Conservation (phyloP, 1,284 basidiomycete genomes). For the Athelia sp. region DNA sequence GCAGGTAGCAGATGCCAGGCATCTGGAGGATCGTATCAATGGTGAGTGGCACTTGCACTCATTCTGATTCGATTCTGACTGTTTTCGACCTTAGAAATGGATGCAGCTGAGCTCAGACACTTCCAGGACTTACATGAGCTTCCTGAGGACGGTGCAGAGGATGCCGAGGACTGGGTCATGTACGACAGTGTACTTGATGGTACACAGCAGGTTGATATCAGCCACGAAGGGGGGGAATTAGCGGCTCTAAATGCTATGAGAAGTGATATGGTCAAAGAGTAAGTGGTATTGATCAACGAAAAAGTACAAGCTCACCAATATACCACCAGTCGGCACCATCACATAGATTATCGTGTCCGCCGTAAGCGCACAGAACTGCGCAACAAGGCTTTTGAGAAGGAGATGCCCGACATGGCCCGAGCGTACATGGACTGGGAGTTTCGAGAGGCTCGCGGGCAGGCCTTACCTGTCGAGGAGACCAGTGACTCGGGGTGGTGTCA, state of each 20-base stretch:
- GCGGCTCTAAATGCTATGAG: background rate
- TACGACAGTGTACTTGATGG: constrained; percentile 3
- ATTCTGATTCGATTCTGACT: too few species aligned
- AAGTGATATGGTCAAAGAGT: background rate
- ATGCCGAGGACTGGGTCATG: background rate
- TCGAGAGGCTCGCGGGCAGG: background rate
- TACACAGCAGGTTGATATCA: background rate
- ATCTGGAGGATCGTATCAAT: too few species aligned
- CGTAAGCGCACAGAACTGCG: constrained; percentile 1
- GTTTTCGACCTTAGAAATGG: too few species aligned
- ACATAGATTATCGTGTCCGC: background rate
- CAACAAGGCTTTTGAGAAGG: background rate
- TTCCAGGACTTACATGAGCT: too few species aligned
- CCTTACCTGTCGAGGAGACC: background rate
- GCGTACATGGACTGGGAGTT: constrained; percentile 4
- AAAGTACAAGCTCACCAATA: background rate
- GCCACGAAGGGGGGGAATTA: constrained; percentile 5
- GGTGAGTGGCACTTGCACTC: too few species aligned
- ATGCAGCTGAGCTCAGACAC: too few species aligned
- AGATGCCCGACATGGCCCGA: background rate
- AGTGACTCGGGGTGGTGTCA: background rate
- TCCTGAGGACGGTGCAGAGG: too few species aligned
- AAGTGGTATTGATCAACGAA: background rate
- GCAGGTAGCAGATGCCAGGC: too few species aligned
- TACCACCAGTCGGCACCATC: background rate